A percentile compares a stretch with the other conserved stretches of the same genome.
These are phyloP conservation scores for Pseudovirgaria hyperparasitica DNA, from an alignment of 2,329 filamentous ascomycete species.

Conservation along the genomic window DNA sequence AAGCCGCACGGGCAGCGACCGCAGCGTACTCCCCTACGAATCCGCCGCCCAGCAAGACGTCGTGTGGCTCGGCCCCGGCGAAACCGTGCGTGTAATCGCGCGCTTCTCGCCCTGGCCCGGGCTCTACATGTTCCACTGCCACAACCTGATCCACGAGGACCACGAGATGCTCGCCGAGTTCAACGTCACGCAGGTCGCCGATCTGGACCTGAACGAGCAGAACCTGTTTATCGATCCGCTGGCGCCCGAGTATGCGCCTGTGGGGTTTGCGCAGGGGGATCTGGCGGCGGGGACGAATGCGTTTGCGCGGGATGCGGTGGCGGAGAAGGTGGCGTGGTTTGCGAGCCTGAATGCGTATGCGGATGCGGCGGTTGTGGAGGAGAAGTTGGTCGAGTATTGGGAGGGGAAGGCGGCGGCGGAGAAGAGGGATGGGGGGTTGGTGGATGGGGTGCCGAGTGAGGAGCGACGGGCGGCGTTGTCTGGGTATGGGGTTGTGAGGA, in stretches of 20 bases:
- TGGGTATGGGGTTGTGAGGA: no score
- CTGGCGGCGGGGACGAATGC: constrained; percentile 1
- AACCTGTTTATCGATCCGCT: constrained; percentile 2
- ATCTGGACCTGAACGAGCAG: no score
- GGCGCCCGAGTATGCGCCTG: constrained; percentile 13
- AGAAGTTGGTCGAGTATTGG: no score
- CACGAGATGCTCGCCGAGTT: constrained; percentile 30
- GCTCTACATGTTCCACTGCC: constrained; percentile 30
- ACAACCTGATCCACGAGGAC: constrained; percentile 26
- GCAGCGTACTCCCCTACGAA: constrained; percentile 39
- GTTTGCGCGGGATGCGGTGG: constrained; percentile 15
- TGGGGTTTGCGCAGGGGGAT: constrained; percentile 11
- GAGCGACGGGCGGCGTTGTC: no score
- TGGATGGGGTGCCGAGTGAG: no score
- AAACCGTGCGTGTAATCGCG: constrained; percentile 21
- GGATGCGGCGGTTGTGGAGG: no score
- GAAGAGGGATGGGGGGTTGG: no score
- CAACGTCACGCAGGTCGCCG: constrained; percentile 26
- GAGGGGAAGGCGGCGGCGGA: no score
- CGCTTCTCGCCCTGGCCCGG: constrained; percentile 31
- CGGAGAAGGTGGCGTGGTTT: constrained; percentile 18
- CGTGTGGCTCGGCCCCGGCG: constrained; percentile 39
- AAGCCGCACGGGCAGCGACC: constrained; percentile 31
- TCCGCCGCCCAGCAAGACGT: constrained; percentile 44
- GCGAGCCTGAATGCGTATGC: constrained; percentile 18